These are phyloP conservation scores for sweet orange (Citrus sinensis) DNA, from an alignment of 345 rosid genomes.

Conservation along the genomic window DNA sequence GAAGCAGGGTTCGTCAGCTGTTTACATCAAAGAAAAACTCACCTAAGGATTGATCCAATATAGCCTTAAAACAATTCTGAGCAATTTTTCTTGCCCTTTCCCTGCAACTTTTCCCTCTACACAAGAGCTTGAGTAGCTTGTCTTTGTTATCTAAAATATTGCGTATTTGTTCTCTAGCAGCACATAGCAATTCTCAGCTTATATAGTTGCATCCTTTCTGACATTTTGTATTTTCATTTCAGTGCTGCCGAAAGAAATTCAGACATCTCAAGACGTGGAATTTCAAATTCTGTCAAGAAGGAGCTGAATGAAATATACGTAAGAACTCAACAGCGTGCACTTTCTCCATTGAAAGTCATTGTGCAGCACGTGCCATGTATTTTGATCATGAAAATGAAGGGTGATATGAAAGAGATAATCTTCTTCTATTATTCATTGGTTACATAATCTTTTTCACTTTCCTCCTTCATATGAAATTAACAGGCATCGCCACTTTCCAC, in stretches of 20 bases:
- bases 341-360: not conserved
- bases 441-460: not conserved
- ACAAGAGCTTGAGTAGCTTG: not conserved
- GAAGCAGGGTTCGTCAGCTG: not conserved
- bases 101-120: not conserved
- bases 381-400: slow-evolving; percentile 9
- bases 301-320: slow-evolving; percentile 40
- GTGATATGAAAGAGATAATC: not conserved
- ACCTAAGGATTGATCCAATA: not conserved
- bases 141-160: not conserved
- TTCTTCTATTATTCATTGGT: not conserved
- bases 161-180: not conserved
- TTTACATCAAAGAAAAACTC: not conserved
- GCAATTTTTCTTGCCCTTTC: not conserved
- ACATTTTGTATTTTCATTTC: slow-evolving; percentile 13
- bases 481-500: slow-evolving; percentile 49
- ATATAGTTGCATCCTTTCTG: not conserved
- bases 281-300: slow-evolving; percentile 28
- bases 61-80: not conserved
- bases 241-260: slow-evolving; percentile 72
- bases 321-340: slow-evolving; percentile 22
- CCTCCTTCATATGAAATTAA: slow-evolving; percentile 5
- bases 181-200: not conserved
- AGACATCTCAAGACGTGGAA: slow-evolving; percentile 31
- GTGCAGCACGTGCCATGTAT: not conserved